Evolutionary conservation across 768 basidiomycete species (phyloP).

Genomic region (Termitomyces heimii): DNA sequence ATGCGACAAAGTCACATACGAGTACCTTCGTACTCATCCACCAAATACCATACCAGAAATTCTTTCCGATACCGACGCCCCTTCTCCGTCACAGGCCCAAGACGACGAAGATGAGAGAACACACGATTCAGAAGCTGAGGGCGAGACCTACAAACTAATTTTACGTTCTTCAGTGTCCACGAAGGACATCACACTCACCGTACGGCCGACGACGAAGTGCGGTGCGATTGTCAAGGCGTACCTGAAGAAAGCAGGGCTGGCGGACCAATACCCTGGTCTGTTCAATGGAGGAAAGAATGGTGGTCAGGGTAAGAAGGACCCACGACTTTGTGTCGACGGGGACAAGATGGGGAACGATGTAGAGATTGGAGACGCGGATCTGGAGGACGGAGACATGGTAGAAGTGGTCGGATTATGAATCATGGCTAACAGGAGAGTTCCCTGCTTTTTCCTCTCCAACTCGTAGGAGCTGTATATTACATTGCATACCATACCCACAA

Average conservation of each 20-base stretch:
- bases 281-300: constrained; percentile 27
- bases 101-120: constrained; percentile 20
- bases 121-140: constrained; percentile 37
- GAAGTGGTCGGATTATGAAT: constrained; percentile 60
- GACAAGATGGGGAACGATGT: constrained; percentile 56
- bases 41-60: constrained; percentile 3
- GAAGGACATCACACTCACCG: constrained; percentile 57
- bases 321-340: constrained; percentile 60
- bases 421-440: neutral
- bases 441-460: neutral
- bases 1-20: constrained; percentile 55
- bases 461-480: constrained; percentile 6
- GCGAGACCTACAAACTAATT: constrained; percentile 58
- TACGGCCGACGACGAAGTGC: constrained; percentile 71
- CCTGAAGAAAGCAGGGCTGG: constrained; percentile 60
- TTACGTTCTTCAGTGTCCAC: constrained; percentile 49
- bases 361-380: constrained; percentile 59
- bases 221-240: constrained; percentile 72
- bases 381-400: constrained; percentile 78
- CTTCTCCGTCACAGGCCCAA: neutral
- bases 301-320: constrained; percentile 27
- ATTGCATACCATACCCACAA: constrained; percentile 1
- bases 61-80: constrained; percentile 14
- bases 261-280: constrained; percentile 42
- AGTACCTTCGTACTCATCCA: constrained; percentile 46